Evolutionary conservation across 2,329 filamentous ascomycete genomes (phyloP).

Genomic region (Cyphellophora europaea): DNA sequence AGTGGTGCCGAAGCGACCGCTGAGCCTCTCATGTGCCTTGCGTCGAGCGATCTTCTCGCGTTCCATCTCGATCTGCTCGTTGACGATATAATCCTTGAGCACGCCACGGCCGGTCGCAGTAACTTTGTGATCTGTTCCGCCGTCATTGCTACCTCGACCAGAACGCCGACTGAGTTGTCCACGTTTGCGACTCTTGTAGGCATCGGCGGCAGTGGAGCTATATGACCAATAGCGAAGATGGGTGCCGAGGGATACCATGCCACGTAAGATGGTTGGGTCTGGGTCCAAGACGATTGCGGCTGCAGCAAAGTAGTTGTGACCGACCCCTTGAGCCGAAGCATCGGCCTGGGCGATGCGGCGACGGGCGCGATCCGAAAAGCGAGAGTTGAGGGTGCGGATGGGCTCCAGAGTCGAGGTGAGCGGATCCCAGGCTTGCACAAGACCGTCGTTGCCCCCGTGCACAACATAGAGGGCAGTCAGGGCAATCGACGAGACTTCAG

Average conservation of each 20-base stretch:
- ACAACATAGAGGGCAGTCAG: constrained; percentile 80
- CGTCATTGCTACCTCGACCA: constrained; percentile 52
- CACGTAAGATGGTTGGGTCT: constrained; percentile 74
- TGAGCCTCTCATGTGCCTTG: constrained; percentile 61
- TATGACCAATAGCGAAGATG: constrained; percentile 91
- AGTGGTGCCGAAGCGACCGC: constrained; percentile 74
- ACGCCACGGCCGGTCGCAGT: constrained; percentile 57
- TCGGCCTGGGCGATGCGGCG: constrained; percentile 62
- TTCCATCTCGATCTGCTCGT: constrained; percentile 74
- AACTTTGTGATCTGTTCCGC: constrained; percentile 47
- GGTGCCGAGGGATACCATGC: constrained; percentile 77
- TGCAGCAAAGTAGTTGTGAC: constrained; percentile 70
- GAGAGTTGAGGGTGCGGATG: constrained; percentile 76
- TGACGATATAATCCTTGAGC: constrained; percentile 71
- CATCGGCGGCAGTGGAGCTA: constrained; percentile 66
- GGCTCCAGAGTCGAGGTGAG: constrained; percentile 70
- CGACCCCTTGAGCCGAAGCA: constrained; percentile 56
- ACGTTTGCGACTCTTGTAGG: constrained; percentile 70
- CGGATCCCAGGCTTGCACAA: constrained; percentile 97
- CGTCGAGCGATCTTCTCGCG: constrained; percentile 58
- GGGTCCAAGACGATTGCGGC: constrained; percentile 81
- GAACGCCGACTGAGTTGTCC: constrained; percentile 54
- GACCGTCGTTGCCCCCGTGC: constrained; percentile 86
- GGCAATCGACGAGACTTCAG: constrained; percentile 73
- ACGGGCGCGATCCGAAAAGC: constrained; percentile 71